Conservation (phyloP, 768 basidiomycete genomes). For the Coprinopsis marcescibilis region DNA sequence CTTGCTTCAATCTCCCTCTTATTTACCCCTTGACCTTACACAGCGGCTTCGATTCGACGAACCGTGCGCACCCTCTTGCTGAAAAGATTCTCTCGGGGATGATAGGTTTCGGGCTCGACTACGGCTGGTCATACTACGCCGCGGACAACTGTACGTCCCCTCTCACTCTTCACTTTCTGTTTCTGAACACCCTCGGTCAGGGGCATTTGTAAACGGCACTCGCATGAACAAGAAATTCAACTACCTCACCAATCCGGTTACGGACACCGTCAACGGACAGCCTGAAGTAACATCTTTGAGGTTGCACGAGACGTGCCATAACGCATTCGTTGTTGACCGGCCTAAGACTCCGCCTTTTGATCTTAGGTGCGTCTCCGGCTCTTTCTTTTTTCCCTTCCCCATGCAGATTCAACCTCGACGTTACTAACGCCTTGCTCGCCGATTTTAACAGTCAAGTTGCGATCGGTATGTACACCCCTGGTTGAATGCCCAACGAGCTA, state of each 20-base stretch:
- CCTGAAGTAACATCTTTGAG: slow-evolving; percentile 42
- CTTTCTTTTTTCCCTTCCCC: neutral
- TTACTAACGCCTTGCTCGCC: neutral
- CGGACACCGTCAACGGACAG: slow-evolving; percentile 38
- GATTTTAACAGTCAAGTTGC: slow-evolving; percentile 32
- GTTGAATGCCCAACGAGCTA: no score
- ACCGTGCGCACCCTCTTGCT: slow-evolving; percentile 51
- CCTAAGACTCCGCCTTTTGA: slow-evolving; percentile 43
- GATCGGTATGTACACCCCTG: slow-evolving; percentile 38
- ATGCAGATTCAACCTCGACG: neutral
- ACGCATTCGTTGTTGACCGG: slow-evolving; percentile 31
- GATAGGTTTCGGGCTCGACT: slow-evolving; percentile 38
- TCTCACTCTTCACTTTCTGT: neutral
- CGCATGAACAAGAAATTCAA: slow-evolving; percentile 32
- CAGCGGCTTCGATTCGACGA: slow-evolving; percentile 53
- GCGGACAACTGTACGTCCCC: slow-evolving; percentile 47
- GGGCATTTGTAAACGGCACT: slow-evolving; percentile 44
- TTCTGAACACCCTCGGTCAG: slow-evolving; percentile 18
- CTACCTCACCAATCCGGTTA: slow-evolving; percentile 38
- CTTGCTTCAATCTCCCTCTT: neutral
- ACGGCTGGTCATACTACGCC: slow-evolving; percentile 35
- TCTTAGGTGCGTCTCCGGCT: slow-evolving; percentile 25
- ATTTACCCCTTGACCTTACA: neutral
- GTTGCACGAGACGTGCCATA: slow-evolving; percentile 42
- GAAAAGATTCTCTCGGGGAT: slow-evolving; percentile 51